phyloP scores from a whole-genome alignment of 805 yeast species.

The Blastobotrys chiropterorum region DNA sequence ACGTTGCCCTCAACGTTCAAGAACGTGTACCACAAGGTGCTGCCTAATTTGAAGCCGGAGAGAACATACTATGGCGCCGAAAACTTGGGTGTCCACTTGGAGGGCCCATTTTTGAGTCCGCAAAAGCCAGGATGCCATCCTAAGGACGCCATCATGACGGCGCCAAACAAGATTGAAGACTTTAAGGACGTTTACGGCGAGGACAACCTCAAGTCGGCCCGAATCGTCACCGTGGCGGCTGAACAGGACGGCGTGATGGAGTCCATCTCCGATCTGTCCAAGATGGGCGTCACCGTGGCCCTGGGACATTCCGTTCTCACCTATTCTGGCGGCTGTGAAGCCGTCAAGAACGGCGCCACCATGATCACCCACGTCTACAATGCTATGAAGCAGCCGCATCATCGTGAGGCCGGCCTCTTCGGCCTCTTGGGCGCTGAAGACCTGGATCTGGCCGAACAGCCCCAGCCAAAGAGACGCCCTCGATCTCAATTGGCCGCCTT shows the following conservation, averaged over 20 bases:
- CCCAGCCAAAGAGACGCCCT: conserved; percentile 1
- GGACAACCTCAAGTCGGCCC: conserved; percentile 31
- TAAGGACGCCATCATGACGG: conserved; percentile 41
- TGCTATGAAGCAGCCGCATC: conserved; percentile 58
- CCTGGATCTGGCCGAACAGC: conserved; percentile 12
- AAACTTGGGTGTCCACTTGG: conserved; percentile 50
- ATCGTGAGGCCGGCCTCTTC: conserved; percentile 50
- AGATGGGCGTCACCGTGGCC: conserved; percentile 36
- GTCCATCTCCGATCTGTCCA: conserved; percentile 34
- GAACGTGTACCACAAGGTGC: conserved; percentile 42
- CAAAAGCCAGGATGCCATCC: conserved; percentile 49
- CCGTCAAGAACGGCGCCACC: conserved; percentile 46
- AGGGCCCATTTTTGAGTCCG: conserved; percentile 51
- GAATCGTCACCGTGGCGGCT: conserved; percentile 48
- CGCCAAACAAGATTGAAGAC: conserved; percentile 27
- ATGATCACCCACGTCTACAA: conserved; percentile 58
- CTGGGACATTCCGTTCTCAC: conserved; percentile 43
- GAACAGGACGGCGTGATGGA: conserved; percentile 43
- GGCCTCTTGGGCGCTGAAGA: conserved; percentile 40
- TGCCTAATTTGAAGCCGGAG: conserved; percentile 38
- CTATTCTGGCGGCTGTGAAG: conserved; percentile 33
- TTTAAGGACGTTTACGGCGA: conserved; percentile 37
- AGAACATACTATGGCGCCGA: conserved; percentile 28
- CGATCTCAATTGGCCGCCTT: neutral
- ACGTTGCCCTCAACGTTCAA: conserved; percentile 49